Conservation (phyloP, 805 yeast species). For the Myxozyma sirexii region DNA sequence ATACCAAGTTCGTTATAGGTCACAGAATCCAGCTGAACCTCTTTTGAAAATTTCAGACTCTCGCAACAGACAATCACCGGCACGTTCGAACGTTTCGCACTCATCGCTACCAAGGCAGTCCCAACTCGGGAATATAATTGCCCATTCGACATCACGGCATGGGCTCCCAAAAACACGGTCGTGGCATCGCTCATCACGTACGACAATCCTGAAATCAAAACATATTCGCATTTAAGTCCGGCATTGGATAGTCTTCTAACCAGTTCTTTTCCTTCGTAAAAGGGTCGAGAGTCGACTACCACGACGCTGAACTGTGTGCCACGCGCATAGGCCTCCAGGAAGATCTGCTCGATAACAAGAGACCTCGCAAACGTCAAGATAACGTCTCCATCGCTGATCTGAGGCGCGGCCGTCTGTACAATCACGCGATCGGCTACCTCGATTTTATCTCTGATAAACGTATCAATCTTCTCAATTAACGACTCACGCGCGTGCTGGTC, state of each 20-base stretch:
- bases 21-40: constrained; percentile 95
- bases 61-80: constrained; percentile 97
- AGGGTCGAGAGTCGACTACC: constrained; percentile 89
- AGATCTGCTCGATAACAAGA: constrained; percentile 73
- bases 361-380: constrained; percentile 89
- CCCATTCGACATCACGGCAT: constrained; percentile 95
- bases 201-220: constrained; percentile 74
- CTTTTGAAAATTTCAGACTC: constrained; percentile 88
- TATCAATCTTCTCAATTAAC: constrained; percentile 70
- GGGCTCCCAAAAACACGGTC: constrained; percentile 92
- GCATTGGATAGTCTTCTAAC: constrained; percentile 63
- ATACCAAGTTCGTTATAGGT: constrained; percentile 76
- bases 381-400: constrained; percentile 73
- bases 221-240: constrained; percentile 76
- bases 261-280: constrained; percentile 86
- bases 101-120: constrained; percentile 89
- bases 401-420: constrained; percentile 74
- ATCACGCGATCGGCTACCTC: constrained; percentile 82
- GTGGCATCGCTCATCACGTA: constrained; percentile 85
- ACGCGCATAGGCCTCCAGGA: constrained; percentile 66
- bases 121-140: constrained; percentile 92
- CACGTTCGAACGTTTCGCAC: constrained; percentile 81
- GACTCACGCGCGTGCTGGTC: constrained; percentile 68
- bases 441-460: constrained; percentile 80
- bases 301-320: constrained; percentile 73